Evolutionary conservation across 371 early-diverging fungal genomes (phyloP), one percentile per base, ranked within the genome.

Genomic region (Mucor circinelloides): DNA sequence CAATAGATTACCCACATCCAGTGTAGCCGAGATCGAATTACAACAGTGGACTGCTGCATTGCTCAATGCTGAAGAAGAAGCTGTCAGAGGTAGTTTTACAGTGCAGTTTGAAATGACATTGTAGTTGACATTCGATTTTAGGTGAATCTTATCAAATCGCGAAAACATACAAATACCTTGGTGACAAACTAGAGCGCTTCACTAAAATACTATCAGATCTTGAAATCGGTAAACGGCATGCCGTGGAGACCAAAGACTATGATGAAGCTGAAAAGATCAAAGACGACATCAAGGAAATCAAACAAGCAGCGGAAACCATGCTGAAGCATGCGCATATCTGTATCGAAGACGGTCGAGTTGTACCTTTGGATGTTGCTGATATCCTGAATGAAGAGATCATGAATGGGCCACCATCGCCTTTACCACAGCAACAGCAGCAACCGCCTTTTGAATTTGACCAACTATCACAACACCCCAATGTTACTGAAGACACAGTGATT

Each of bases 241-340:
- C 91, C 6, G 87, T 90, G 2, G 81, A 87, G 42, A 74, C 74
- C 19, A 92, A 93, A 64, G 91, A 93, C 31, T 93, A 89, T 70
- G 93, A 91, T 57, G 78, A 84, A 66, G 94, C 94, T 1, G 91
- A 89, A 59, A 85, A 87, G 46, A 75, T 88, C 25, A 92, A 93
- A 82, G 76, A 75, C 32, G 76, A 72, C 34, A 72, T 76, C 12
- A 64, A 64, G 25, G 73, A 67, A 57, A 70, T 72, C 7, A 73
- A 67, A 52, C 66, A 70, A 56, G 61, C 67, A 13, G 67, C 73
- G n/a, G 67, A 66, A 44, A 36, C 27, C 28, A 52, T 73, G 55
- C 63, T 71, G 28, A 66, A 68, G 21, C 57, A 64, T 38, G 77
- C 73, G 6, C 56, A 58, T 44, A 60, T 73, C 60, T 58, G 60